A percentile compares a stretch with the other conserved stretches of the same genome.
These are phyloP conservation scores for Lignosus rhinocerotis DNA, from an alignment of 1,284 basidiomycete genomes.

Conservation along the genomic window DNA sequence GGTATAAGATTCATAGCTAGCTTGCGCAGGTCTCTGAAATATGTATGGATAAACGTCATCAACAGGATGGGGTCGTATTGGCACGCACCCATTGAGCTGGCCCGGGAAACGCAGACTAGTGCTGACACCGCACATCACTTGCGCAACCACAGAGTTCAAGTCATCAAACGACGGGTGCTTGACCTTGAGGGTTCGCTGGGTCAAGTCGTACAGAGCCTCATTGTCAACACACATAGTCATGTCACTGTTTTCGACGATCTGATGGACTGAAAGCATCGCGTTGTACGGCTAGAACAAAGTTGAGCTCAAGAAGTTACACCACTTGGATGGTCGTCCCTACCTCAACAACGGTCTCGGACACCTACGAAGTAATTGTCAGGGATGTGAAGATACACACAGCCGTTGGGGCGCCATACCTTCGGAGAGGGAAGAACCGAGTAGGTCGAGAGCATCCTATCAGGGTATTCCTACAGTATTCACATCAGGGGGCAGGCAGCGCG, in stretches of 20 bases:
- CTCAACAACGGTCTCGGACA: conserved; percentile 96
- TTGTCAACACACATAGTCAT: conserved; percentile 92
- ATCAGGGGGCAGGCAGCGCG: conserved; percentile 34
- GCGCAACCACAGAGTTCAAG: conserved; percentile 79
- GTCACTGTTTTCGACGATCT: conserved; percentile 91
- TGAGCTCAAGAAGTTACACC: neutral
- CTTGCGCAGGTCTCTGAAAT: conserved; percentile 85
- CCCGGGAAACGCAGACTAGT: conserved; percentile 93
- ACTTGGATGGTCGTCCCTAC: conserved; percentile 35
- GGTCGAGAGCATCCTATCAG: conserved; percentile 92
- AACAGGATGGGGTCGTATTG: neutral
- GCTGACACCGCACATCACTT: conserved; percentile 89
- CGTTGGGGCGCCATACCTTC: conserved; percentile 51
- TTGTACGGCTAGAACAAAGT: conserved; percentile 75
- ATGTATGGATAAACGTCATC: neutral
- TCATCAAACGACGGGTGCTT: conserved; percentile 72
- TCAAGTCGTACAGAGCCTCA: conserved; percentile 92
- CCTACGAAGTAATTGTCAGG: conserved; percentile 39
- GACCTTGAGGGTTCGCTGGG: conserved; percentile 73
- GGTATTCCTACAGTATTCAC: conserved; percentile 67
- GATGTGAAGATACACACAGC: neutral
- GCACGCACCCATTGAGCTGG: conserved; percentile 79
- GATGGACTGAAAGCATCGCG: conserved; percentile 86
- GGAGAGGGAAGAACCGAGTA: conserved; percentile 93
- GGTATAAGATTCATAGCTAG: conserved; percentile 92